Percentiles rank a stretch among this genome's conserved stretches.
Conservation (phyloP, 805 yeast genomes). For the Dipodascus geniculatus region DNA sequence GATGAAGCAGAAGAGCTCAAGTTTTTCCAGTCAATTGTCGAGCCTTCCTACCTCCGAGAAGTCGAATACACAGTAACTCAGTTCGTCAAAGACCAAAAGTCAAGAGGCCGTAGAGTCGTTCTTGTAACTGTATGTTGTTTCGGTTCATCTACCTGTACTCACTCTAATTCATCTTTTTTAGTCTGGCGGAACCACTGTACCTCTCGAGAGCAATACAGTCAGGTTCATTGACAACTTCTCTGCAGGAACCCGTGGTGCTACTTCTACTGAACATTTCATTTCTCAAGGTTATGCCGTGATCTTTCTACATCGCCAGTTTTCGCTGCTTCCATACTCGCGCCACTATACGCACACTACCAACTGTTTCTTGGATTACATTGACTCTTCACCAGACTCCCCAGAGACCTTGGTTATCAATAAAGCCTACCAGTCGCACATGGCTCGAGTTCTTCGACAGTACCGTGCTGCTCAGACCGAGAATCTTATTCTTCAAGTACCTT, state of each 20-base stretch:
- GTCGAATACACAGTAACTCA: conserved; percentile 43
- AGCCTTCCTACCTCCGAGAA: conserved; percentile 63
- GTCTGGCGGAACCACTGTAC: conserved; percentile 97
- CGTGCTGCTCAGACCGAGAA: conserved; percentile 36
- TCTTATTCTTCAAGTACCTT: conserved; percentile 60
- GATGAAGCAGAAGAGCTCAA: conserved; percentile 50
- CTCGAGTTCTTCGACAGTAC: conserved; percentile 42
- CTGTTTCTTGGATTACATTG: conserved; percentile 78
- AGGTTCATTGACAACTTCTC: conserved; percentile 93
- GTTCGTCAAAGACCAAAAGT: conserved; percentile 48
- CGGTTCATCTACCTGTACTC: conserved; percentile 19
- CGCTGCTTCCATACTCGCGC: conserved; percentile 84
- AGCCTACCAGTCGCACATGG: conserved; percentile 52
- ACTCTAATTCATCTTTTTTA: not conserved
- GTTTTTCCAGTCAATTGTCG: conserved; percentile 59
- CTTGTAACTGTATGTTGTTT: conserved; percentile 47
- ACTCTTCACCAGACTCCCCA: conserved; percentile 26
- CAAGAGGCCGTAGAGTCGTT: conserved; percentile 43
- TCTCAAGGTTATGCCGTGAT: conserved; percentile 84
- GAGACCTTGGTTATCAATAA: conserved; percentile 52
- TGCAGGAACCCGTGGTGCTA: conserved; percentile 97
- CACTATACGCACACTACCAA: conserved; percentile 73
- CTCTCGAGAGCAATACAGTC: conserved; percentile 92
- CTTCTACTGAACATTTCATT: conserved; percentile 85
- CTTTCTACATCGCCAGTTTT: conserved; percentile 84